These are phyloP conservation scores for Melastoma malabathricum DNA, from an alignment of 345 rosid genomes.

Conservation along the genomic window DNA sequence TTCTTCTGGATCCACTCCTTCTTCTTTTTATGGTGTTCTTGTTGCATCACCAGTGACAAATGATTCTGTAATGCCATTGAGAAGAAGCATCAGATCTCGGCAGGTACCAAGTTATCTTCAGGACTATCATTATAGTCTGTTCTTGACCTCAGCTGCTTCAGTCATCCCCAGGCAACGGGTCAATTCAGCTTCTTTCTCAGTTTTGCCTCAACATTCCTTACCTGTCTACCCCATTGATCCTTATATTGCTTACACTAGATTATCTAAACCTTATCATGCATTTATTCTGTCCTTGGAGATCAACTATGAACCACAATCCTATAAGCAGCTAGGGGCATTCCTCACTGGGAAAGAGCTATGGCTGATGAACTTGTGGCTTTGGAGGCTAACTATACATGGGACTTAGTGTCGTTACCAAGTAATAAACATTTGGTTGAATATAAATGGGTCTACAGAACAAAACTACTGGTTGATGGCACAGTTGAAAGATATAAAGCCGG, in stretches of 20 bases:
- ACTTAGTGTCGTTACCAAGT: background rate
- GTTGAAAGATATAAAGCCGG: background rate
- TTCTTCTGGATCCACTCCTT: too few relatives aligned
- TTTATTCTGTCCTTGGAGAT: background rate
- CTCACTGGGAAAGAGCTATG: background rate
- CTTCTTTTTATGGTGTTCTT: too few relatives aligned
- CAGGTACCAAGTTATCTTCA: too few relatives aligned
- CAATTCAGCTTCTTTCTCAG: too few relatives aligned
- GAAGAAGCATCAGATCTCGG: too few relatives aligned
- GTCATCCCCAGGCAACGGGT: too few relatives aligned
- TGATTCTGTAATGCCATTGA: too few relatives aligned
- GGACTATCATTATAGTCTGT: too few relatives aligned
- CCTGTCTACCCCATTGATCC: too few relatives aligned
- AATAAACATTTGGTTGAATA: background rate
- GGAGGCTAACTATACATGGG: background rate
- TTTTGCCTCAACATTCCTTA: too few relatives aligned
- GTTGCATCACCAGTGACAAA: too few relatives aligned
- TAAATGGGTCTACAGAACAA: constrained; percentile 2
- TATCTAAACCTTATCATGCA: background rate
- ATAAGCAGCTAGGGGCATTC: background rate
- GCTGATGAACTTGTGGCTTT: background rate
- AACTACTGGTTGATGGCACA: background rate
- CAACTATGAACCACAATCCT: background rate
- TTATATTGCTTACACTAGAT: background rate
- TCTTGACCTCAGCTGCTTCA: too few relatives aligned